Percentiles rank a stretch among this genome's conserved stretches.
Evolutionary conservation across 305 asterid genomes (phyloP).

Genomic region (Fraxinus latifolia): DNA sequence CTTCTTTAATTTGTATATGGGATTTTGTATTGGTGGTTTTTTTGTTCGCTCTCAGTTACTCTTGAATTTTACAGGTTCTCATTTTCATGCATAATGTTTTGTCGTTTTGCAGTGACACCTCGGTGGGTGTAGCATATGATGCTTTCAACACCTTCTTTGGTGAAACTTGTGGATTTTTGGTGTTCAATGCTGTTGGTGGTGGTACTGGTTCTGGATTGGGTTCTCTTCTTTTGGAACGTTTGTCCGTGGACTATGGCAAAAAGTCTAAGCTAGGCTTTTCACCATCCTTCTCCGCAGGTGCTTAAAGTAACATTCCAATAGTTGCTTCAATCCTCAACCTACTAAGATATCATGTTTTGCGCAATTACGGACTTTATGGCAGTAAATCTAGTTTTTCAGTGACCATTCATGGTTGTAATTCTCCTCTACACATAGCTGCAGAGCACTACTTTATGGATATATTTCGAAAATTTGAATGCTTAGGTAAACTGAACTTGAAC

Average conservation of each 20-base stretch:
- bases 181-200: neutral
- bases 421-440: neutral
- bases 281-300: neutral
- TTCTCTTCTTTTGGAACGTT: neutral
- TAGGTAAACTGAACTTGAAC: neutral
- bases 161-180: slow-evolving; percentile 25
- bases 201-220: neutral
- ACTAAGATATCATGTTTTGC: neutral
- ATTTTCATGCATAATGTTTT: neutral
- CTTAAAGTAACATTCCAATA: neutral
- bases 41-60: neutral
- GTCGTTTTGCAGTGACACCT: slow-evolving; percentile 30
- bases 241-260: neutral
- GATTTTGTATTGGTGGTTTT: neutral
- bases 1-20: neutral
- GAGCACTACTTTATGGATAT: neutral
- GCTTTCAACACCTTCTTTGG: slow-evolving; percentile 37
- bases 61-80: neutral
- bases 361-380: neutral
- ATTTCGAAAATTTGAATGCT: neutral
- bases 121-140: slow-evolving; percentile 33
- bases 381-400: neutral
- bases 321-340: neutral
- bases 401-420: neutral
- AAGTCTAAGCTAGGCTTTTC: neutral